Conservation (phyloP, 768 basidiomycete species). For the Tricholoma sp. region DNA sequence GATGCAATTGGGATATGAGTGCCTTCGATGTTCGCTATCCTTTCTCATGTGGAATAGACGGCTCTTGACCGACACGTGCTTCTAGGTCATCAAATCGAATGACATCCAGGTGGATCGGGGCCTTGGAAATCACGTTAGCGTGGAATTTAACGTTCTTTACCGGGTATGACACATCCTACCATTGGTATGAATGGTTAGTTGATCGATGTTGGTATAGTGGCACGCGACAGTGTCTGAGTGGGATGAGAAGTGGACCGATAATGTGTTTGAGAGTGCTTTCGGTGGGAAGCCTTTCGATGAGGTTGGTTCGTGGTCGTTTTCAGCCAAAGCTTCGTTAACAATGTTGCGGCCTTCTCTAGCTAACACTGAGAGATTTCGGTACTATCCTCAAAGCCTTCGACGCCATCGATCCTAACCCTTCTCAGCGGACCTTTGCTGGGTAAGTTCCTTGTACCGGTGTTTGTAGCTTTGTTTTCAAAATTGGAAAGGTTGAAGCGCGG, state of each 20-base stretch:
- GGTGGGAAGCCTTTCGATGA: constrained; percentile 22
- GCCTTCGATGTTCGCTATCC: constrained; percentile 31
- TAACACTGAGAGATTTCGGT: background rate
- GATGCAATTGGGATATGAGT: constrained; percentile 42
- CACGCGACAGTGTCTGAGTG: constrained; percentile 42
- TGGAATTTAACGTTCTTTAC: constrained; percentile 55
- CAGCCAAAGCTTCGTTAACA: background rate
- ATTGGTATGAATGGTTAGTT: background rate
- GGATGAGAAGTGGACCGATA: constrained; percentile 47
- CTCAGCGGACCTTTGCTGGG: background rate
- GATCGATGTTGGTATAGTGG: constrained; percentile 29
- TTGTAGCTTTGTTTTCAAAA: background rate
- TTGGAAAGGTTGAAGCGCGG: background rate
- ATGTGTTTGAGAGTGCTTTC: constrained; percentile 33
- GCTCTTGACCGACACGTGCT: background rate
- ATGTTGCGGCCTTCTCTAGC: background rate
- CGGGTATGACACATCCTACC: constrained; percentile 17
- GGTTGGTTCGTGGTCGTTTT: background rate
- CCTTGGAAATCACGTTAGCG: constrained; percentile 58
- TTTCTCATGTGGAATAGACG: background rate
- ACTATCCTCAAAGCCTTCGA: background rate
- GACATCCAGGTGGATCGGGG: constrained; percentile 37
- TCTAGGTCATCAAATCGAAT: constrained; percentile 28
- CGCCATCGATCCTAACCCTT: background rate
- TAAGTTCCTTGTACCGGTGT: background rate